Conservation (phyloP, 441 rosid species). For the Geranium incanum region DNA sequence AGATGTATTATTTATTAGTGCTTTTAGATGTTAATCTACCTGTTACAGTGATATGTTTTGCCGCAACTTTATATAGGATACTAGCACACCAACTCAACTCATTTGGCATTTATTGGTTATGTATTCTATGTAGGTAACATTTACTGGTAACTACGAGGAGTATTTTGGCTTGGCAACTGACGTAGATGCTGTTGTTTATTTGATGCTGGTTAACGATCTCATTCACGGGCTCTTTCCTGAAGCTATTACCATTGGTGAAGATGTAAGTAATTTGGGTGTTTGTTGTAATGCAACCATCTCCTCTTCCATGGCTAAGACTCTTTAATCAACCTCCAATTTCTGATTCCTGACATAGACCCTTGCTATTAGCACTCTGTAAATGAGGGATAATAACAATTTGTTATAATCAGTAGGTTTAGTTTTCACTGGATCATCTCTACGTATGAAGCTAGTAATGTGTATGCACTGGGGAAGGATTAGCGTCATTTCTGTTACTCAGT, state of each 20-base stretch:
- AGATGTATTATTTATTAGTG: not conserved
- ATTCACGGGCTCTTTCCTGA: slow-evolving; percentile 94
- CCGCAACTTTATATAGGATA: not conserved
- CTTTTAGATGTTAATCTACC: not conserved
- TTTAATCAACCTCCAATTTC: slow-evolving; percentile 1
- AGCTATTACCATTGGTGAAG: slow-evolving; percentile 87
- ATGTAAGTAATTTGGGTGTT: slow-evolving; percentile 40
- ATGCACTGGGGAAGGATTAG: too few species aligned
- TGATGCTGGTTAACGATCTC: slow-evolving; percentile 92
- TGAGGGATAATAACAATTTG: not conserved
- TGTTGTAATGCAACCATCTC: slow-evolving; percentile 1
- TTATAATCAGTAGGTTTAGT: not conserved
- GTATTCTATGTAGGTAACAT: slow-evolving; percentile 48
- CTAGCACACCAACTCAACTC: not conserved
- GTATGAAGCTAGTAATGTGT: too few species aligned
- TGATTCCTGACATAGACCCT: not conserved
- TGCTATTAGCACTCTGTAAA: not conserved
- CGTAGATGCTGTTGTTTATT: slow-evolving; percentile 80
- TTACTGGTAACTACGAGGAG: slow-evolving; percentile 86
- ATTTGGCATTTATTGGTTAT: slow-evolving; percentile 13
- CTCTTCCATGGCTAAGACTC: not conserved
- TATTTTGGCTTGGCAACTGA: slow-evolving; percentile 93
- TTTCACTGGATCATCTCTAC: not conserved
- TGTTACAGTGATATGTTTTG: not conserved
- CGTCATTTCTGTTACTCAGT: not conserved